Conservation (phyloP, 352 stramenopile species). For the Globisporangium iwayamae region DNA sequence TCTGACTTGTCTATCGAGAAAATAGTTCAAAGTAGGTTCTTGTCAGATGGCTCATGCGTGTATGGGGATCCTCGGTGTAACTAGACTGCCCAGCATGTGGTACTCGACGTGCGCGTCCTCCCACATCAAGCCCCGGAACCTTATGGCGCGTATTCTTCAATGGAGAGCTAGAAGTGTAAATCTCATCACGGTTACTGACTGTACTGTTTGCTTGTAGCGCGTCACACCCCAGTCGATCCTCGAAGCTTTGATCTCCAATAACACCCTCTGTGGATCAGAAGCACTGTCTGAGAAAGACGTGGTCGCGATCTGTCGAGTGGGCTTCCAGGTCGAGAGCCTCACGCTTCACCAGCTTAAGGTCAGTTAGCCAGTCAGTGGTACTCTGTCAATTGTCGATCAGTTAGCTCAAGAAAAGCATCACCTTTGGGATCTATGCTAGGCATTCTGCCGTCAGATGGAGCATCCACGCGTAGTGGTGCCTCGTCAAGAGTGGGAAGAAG, state of each 20-base stretch:
- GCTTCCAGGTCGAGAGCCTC: conserved; percentile 29
- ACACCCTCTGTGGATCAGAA: not conserved
- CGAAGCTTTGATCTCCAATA: conserved; percentile 20
- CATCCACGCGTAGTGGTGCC: conserved; percentile 13
- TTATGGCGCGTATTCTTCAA: conserved; percentile 25
- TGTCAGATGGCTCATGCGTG: not conserved
- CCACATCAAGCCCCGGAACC: conserved; percentile 33
- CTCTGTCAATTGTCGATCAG: not conserved
- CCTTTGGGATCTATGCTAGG: too few relatives aligned
- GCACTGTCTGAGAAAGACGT: conserved; percentile 4
- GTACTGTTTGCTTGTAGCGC: conserved; percentile 19
- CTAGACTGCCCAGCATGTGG: conserved; percentile 56
- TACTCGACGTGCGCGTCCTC: conserved; percentile 47
- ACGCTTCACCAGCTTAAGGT: conserved; percentile 36
- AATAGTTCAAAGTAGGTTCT: not conserved
- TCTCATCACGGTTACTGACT: not conserved
- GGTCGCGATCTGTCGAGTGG: conserved; percentile 29
- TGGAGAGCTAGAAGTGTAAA: too few relatives aligned
- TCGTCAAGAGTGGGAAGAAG: conserved; percentile 7
- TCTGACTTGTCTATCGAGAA: not conserved
- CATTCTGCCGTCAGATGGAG: conserved; percentile 39
- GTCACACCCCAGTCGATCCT: conserved; percentile 41
- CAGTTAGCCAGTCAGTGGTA: conserved; percentile 17
- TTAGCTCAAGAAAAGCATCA: too few relatives aligned
- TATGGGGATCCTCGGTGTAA: too few relatives aligned